Conservation (phyloP, 768 basidiomycete species). For the Coprinopsis strossmayeri region DNA sequence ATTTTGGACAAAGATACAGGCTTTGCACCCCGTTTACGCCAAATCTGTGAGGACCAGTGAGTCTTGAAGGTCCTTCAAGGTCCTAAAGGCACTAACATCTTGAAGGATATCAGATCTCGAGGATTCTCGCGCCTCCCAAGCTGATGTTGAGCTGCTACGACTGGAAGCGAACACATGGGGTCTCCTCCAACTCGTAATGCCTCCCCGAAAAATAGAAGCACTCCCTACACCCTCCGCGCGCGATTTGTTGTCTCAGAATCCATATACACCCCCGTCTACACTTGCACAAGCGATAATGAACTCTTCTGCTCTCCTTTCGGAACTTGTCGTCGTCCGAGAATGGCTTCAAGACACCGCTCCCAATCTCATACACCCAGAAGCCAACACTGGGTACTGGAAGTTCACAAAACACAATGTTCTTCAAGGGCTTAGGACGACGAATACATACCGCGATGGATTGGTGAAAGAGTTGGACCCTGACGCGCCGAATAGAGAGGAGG, state of each 20-base stretch:
- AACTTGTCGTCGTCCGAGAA: slow-evolving; percentile 79
- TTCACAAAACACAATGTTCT: slow-evolving; percentile 73
- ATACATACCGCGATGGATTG: slow-evolving; percentile 37
- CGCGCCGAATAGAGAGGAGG: slow-evolving; percentile 55
- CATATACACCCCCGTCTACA: slow-evolving; percentile 74
- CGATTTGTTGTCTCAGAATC: slow-evolving; percentile 59
- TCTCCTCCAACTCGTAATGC: slow-evolving; percentile 69
- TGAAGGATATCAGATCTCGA: slow-evolving; percentile 47
- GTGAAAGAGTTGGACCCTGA: slow-evolving; percentile 80
- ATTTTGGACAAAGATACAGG: slow-evolving; percentile 62
- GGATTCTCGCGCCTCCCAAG: slow-evolving; percentile 33
- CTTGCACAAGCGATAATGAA: slow-evolving; percentile 71
- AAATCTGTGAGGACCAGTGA: slow-evolving; percentile 51
- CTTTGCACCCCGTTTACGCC: slow-evolving; percentile 59
- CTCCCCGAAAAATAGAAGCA: slow-evolving; percentile 65
- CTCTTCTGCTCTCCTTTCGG: slow-evolving; percentile 58
- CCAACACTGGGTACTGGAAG: slow-evolving; percentile 77
- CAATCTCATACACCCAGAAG: slow-evolving; percentile 54
- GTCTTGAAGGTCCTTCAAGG: slow-evolving; percentile 12
- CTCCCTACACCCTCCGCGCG: slow-evolving; percentile 41
- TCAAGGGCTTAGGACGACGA: slow-evolving; percentile 53
- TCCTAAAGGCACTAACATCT: background rate
- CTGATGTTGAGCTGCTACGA: slow-evolving; percentile 56
- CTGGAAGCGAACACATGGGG: slow-evolving; percentile 83
- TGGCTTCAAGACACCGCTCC: slow-evolving; percentile 81